Conservation (phyloP, 768 basidiomycete genomes). For the Panellus pusillus region DNA sequence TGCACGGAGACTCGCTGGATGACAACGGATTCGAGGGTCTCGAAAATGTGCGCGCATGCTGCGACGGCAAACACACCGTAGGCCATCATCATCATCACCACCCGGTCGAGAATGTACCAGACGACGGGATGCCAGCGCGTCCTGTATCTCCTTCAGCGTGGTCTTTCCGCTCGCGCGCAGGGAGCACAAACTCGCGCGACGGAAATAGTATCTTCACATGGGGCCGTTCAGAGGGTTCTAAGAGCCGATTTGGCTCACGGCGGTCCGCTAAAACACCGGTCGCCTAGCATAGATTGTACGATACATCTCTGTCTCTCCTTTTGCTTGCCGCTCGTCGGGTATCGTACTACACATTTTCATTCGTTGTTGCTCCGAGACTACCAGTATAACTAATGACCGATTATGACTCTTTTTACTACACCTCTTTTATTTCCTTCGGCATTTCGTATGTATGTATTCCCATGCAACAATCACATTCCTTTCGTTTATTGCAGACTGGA, state of each 20-base stretch:
- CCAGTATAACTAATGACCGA: constrained; percentile 15
- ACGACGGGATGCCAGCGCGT: constrained; percentile 42
- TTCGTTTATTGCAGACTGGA: neutral
- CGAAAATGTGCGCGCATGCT: constrained; percentile 93
- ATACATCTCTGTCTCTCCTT: neutral
- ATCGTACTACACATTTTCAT: constrained; percentile 10
- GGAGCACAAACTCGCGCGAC: constrained; percentile 74
- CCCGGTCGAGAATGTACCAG: constrained; percentile 35
- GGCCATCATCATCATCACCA: constrained; percentile 47
- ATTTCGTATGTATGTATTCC: constrained; percentile 8
- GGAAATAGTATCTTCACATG: constrained; percentile 65
- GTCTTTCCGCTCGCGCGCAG: constrained; percentile 81
- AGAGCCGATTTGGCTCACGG: constrained; percentile 73
- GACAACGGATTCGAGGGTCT: constrained; percentile 88
- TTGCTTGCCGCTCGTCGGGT: constrained; percentile 4
- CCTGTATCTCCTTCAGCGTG: constrained; percentile 76
- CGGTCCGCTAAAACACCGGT: constrained; percentile 49
- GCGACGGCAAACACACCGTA: constrained; percentile 85
- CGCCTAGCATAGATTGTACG: constrained; percentile 13
- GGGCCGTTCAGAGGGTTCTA: constrained; percentile 61
- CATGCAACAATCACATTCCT: constrained; percentile 7
- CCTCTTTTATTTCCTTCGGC: constrained; percentile 12
- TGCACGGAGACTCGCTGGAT: constrained; percentile 70
- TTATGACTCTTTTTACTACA: constrained; percentile 13
- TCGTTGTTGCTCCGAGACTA: constrained; percentile 15